These are phyloP conservation scores for Neonectria sp. DNA, from an alignment of 2,329 filamentous ascomycete species.

Conservation along the genomic window DNA sequence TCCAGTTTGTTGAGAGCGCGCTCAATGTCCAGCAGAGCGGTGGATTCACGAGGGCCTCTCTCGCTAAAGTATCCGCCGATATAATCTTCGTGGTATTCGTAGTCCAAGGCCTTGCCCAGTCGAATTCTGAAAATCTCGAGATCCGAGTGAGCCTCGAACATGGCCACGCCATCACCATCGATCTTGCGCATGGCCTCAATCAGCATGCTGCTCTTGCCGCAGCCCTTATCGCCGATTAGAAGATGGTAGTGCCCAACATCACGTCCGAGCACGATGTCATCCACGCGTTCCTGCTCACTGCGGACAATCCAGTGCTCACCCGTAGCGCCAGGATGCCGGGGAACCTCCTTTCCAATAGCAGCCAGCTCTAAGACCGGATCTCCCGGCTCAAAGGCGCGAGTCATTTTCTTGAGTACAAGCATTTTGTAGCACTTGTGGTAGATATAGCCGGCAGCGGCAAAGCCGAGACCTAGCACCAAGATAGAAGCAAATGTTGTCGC, in stretches of 20 bases:
- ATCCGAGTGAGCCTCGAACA: slow-evolving; percentile 97
- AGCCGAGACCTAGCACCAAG: slow-evolving; percentile 76
- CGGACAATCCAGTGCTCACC: slow-evolving; percentile 80
- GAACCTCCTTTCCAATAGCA: slow-evolving; percentile 72
- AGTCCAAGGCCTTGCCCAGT: slow-evolving; percentile 93
- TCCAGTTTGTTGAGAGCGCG: slow-evolving; percentile 98
- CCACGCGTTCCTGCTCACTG: slow-evolving; percentile 85
- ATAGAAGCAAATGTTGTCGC: slow-evolving; percentile 84
- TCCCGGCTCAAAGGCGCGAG: slow-evolving; percentile 90
- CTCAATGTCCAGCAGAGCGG: slow-evolving; percentile 94
- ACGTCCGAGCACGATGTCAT: slow-evolving; percentile 84
- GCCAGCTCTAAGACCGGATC: slow-evolving; percentile 91
- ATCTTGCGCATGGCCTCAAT: slow-evolving; percentile 95
- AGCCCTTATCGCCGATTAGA: slow-evolving; percentile 94
- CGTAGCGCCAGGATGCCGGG: slow-evolving; percentile 58
- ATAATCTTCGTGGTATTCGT: slow-evolving; percentile 97
- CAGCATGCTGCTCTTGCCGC: slow-evolving; percentile 96
- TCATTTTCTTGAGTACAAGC: slow-evolving; percentile 92
- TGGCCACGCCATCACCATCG: slow-evolving; percentile 88
- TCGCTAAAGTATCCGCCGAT: slow-evolving; percentile 98
- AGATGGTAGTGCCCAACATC: slow-evolving; percentile 89
- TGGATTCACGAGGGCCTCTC: slow-evolving; percentile 90
- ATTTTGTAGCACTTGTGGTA: slow-evolving; percentile 92
- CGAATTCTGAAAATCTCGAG: slow-evolving; percentile 95
- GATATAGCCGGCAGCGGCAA: slow-evolving; percentile 77